Percentiles rank a stretch among this genome's conserved stretches.
These are phyloP conservation scores for Candida golubevii DNA, from an alignment of 805 yeast species.

Conservation along the genomic window DNA sequence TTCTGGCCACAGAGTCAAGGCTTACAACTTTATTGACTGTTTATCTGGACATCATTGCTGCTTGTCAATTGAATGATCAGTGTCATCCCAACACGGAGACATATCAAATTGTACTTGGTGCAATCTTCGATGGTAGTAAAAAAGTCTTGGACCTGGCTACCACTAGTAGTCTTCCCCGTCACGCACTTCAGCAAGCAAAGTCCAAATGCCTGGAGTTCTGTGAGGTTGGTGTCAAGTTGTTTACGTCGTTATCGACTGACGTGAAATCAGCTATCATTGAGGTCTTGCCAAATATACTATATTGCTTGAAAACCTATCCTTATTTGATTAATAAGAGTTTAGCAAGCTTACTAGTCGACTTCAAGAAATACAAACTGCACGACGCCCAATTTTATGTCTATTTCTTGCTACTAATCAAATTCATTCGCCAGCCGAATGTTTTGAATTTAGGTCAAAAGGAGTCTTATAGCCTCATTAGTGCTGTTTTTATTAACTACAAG, in stretches of 20 bases:
- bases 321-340: conserved; percentile 21
- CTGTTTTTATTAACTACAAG: conserved; percentile 33
- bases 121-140: conserved; percentile 48
- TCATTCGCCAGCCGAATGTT: conserved; percentile 18
- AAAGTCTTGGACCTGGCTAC: conserved; percentile 29
- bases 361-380: conserved; percentile 19
- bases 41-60: conserved; percentile 57
- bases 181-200: conserved; percentile 44
- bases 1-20: conserved; percentile 49
- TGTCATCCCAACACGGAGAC: conserved; percentile 55
- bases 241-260: conserved; percentile 41
- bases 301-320: conserved; percentile 25
- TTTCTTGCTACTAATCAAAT: conserved; percentile 29
- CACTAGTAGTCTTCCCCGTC: conserved; percentile 44
- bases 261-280: conserved; percentile 29
- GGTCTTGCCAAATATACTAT: conserved; percentile 35
- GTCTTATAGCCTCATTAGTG: conserved; percentile 24
- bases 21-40: conserved; percentile 60
- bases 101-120: conserved; percentile 45
- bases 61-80: conserved; percentile 3
- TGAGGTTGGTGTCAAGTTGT: conserved; percentile 41
- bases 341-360: conserved; percentile 20
- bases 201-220: conserved; percentile 42
- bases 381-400: conserved; percentile 36
- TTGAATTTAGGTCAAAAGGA: conserved; percentile 16